Evolutionary conservation across 2,329 filamentous ascomycete species (phyloP).

Genomic region (Alternaria triticimaculans): DNA sequence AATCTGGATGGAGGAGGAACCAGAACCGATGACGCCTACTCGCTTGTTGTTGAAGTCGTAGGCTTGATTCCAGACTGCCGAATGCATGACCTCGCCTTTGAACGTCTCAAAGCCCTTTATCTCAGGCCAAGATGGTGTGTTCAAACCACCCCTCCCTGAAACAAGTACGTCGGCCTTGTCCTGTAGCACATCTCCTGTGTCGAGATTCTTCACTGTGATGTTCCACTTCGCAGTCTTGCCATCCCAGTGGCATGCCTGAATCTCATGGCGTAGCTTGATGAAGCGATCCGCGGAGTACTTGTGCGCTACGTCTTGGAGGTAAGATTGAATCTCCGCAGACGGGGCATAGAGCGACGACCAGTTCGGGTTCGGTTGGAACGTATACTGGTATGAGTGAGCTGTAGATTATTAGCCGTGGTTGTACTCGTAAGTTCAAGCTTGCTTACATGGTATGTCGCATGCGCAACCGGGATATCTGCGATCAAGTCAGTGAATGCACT

Average conservation of each 20-base stretch:
- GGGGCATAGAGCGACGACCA: constrained; percentile 53
- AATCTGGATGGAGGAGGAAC: constrained; percentile 51
- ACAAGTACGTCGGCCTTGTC: constrained; percentile 41
- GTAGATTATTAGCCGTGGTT: neutral
- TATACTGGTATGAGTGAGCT: constrained; percentile 54
- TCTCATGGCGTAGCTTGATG: constrained; percentile 46
- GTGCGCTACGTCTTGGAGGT: constrained; percentile 42
- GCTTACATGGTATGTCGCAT: constrained; percentile 48
- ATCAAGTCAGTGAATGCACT: neutral
- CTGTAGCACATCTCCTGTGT: constrained; percentile 31
- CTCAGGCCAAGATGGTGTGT: constrained; percentile 42
- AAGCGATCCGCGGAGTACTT: constrained; percentile 49
- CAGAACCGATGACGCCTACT: constrained; percentile 46
- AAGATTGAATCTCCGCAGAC: constrained; percentile 47
- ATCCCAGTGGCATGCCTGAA: constrained; percentile 45
- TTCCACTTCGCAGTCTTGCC: constrained; percentile 45
- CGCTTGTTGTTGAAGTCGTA: constrained; percentile 43
- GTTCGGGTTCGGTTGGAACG: constrained; percentile 51
- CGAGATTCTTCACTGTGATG: constrained; percentile 43
- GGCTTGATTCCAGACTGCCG: constrained; percentile 43
- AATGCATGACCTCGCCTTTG: constrained; percentile 46
- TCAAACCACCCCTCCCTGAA: constrained; percentile 42
- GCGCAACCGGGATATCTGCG: constrained; percentile 52
- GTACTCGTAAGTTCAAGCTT: neutral
- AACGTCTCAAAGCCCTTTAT: constrained; percentile 42